Evolutionary conservation across 495 filamentous ascomycete genomes (phyloP).

Genomic region (Lophium mytilinum): DNA sequence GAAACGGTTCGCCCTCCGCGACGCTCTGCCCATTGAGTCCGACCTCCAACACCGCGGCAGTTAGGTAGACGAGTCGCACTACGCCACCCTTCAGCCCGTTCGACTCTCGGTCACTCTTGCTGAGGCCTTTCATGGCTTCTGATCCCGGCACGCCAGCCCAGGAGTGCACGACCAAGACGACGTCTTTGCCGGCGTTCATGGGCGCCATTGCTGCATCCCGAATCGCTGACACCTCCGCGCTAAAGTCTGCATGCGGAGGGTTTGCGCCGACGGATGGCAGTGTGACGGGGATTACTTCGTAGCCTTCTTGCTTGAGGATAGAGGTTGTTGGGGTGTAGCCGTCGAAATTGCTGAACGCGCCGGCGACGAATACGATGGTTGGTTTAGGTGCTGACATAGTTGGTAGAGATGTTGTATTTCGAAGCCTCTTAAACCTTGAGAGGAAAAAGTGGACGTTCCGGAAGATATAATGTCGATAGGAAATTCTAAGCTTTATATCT

Average conservation of each 20-base stretch:
- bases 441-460: too few species aligned
- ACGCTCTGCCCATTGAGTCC: constrained; percentile 11
- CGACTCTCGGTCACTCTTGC: constrained; percentile 10
- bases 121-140: constrained; percentile 4
- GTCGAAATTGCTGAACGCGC: constrained; percentile 39
- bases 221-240: constrained; percentile 4
- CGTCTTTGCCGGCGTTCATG: constrained; percentile 16
- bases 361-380: constrained; percentile 42
- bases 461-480: too few species aligned
- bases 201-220: constrained; percentile 2
- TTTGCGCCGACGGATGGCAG: constrained; percentile 38
- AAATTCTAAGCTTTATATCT: too few species aligned
- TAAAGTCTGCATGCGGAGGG: constrained; percentile 4
- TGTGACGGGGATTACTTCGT: constrained; percentile 25
- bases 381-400: constrained; percentile 25
- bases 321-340: constrained; percentile 33
- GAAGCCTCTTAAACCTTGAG: too few species aligned
- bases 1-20: neutral
- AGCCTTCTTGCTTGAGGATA: constrained; percentile 32
- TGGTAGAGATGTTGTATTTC: neutral
- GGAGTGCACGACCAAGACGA: constrained; percentile 17
- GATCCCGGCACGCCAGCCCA: constrained; percentile 9
- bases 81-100: constrained; percentile 20
- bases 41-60: constrained; percentile 6
- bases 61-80: constrained; percentile 2